Base-by-base conservation (phyloP, 2,329 filamentous ascomycete genomes). In the Diaporthe velutina region DNA sequence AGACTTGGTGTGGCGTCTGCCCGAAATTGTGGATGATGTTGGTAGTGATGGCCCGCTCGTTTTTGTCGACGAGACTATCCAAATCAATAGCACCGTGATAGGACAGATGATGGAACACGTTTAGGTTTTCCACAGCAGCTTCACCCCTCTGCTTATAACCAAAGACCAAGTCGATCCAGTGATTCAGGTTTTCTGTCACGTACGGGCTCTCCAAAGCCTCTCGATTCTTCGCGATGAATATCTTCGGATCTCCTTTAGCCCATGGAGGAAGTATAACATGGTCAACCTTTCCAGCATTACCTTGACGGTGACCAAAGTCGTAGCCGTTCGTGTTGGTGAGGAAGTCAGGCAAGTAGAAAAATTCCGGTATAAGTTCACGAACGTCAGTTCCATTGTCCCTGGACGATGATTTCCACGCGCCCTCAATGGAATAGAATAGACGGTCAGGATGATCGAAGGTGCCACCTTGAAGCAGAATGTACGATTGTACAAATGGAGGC, bases 11-110 rank as follows among this genome's bases (percentile, higher is more conserved):
- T 2, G 97, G 97, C 1, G 97, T 99, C 83, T 99, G 97, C 0
- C 97, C 97, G 83, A 99, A 99, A 79, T 98, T 98, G 84, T 99
- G 96, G 79, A 99, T 98, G 78, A 98, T 98, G 45, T 95, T 95
- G 71, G 98, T 98, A 0, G 95, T 96, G 7, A 96, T 94, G 9
- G 95, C 88, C 57, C 95, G 90, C 83, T 98, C 96, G 73, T 96
- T 91, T 0, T 94, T 93, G 81, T 98, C 96, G 10, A 93, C 91
- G 75, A 99, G 98, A 70, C 92, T 93, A 82, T 99, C 97, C 6
- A 99, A 86, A 82, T 99, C 95, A 77, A 94, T 97, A 3, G 96
- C 95, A 9, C 97, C 97, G 76, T 96, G 94, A 81, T 99, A 99
- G 0, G 96, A 98, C 28, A 98, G 89, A 82, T 98, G 95, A 78